phyloP scores from a whole-genome alignment of 2,329 filamentous ascomycete species.

The Arthroderma sp. region DNA sequence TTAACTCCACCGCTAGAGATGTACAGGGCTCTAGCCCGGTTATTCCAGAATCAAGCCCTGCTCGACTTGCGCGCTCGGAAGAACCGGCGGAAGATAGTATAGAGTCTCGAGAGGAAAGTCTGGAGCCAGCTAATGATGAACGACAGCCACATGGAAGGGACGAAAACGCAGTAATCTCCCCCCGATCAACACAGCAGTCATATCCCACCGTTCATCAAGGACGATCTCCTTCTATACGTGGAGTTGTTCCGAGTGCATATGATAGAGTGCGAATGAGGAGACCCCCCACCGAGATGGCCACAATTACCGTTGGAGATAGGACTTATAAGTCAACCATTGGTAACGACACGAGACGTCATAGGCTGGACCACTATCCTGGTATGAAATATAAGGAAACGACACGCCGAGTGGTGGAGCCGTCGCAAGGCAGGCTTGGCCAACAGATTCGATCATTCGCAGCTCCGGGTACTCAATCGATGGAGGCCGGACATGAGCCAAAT shows the following conservation, averaged over 20 bases:
- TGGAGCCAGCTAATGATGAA: not conserved
- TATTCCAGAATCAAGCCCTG: not conserved
- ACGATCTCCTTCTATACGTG: conserved; percentile 13
- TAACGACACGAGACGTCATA: conserved; percentile 31
- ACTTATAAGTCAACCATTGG: conserved; percentile 56
- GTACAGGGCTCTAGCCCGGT: not conserved
- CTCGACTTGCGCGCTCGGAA: not conserved
- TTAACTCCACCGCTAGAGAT: not conserved
- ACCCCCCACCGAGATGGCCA: conserved; percentile 50
- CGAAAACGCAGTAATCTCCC: not conserved
- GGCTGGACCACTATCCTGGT: conserved; percentile 11
- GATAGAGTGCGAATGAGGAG: conserved; percentile 53
- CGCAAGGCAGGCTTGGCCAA: conserved; percentile 29
- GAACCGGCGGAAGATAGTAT: not conserved
- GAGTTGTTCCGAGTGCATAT: conserved; percentile 46
- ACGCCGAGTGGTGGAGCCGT: conserved; percentile 2
- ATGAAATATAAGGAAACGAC: not conserved
- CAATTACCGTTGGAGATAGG: conserved; percentile 59
- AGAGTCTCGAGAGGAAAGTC: not conserved
- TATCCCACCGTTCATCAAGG: not conserved
- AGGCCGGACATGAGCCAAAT: not conserved
- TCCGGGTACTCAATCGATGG: conserved; percentile 34
- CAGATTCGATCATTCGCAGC: conserved; percentile 42
- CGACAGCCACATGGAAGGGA: not conserved
- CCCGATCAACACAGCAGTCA: conserved; percentile 1